Percentiles rank a stretch among this genome's conserved stretches.
phyloP scores from a whole-genome alignment of 768 basidiomycete genomes.

The Rhodotorula kratochvilovae region DNA sequence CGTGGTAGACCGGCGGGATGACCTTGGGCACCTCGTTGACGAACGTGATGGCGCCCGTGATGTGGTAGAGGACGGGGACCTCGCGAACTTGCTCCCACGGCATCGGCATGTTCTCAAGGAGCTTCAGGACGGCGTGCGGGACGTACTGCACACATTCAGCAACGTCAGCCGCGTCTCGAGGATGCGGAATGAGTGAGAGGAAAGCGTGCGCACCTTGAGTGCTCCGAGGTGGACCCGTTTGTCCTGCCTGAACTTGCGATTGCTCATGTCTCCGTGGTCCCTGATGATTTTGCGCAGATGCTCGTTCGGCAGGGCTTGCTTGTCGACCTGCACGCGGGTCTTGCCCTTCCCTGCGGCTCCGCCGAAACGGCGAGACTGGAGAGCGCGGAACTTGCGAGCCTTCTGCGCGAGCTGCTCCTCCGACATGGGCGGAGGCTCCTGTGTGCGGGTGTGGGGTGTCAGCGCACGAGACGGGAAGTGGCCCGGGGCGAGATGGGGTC shows the following conservation, averaged over 20 bases:
- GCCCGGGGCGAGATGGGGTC: too few species aligned
- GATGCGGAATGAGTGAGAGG: too few species aligned
- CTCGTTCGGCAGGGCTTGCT: constrained; percentile 75
- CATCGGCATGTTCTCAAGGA: constrained; percentile 72
- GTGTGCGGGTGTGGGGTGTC: constrained; percentile 26
- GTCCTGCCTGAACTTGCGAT: constrained; percentile 97
- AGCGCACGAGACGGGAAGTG: background rate
- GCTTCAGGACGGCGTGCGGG: constrained; percentile 98
- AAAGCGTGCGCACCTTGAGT: constrained; percentile 51
- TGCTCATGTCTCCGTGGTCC: constrained; percentile 85
- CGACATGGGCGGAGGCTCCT: constrained; percentile 49
- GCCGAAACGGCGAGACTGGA: constrained; percentile 81
- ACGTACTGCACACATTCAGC: constrained; percentile 59
- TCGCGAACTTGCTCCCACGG: constrained; percentile 79
- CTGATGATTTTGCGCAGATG: constrained; percentile 99
- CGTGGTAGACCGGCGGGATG: constrained; percentile 95
- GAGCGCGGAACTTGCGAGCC: constrained; percentile 90
- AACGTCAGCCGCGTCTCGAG: background rate
- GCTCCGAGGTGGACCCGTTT: constrained; percentile 99
- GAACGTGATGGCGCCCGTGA: constrained; percentile 98
- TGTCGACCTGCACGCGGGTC: constrained; percentile 85
- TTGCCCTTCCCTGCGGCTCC: constrained; percentile 81
- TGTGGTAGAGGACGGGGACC: constrained; percentile 96
- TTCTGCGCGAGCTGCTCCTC: constrained; percentile 78
- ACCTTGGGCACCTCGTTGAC: constrained; percentile 97